phyloP scores from a whole-genome alignment of 257 asterid genomes.

The Primulina huaijiensis region DNA sequence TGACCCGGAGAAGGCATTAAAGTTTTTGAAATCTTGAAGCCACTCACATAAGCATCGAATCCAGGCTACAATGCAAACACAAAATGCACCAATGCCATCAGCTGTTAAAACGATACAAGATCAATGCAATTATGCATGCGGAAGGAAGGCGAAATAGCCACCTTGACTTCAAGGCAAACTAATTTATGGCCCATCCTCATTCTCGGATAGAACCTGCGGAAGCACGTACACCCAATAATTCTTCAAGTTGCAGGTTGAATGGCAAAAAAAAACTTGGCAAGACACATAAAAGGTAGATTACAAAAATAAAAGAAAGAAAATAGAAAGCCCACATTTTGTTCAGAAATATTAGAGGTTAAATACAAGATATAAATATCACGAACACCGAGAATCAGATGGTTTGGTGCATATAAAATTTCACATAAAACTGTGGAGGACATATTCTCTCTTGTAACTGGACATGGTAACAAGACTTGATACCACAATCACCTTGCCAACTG shows the following conservation, averaged over 20 bases:
- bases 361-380: constrained; percentile 13
- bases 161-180: constrained; percentile 69
- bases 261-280: constrained; percentile 3
- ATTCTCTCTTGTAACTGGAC: constrained; percentile 11
- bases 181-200: constrained; percentile 68
- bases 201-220: constrained; percentile 76
- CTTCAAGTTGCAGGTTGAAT: constrained; percentile 33
- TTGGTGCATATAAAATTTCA: constrained; percentile 1
- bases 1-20: constrained; percentile 46
- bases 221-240: constrained; percentile 10
- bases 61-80: constrained; percentile 68
- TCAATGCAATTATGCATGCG: constrained; percentile 21
- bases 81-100: constrained; percentile 22
- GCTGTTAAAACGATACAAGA: constrained; percentile 1
- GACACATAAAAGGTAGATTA: constrained; percentile 12
- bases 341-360: constrained; percentile 7
- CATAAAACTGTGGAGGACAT: constrained; percentile 8
- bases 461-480: constrained; percentile 8
- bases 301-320: constrained; percentile 6
- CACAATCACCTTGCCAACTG: constrained; percentile 20
- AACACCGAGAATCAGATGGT: constrained; percentile 20
- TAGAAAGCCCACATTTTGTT: constrained; percentile 6
- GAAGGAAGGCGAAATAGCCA: constrained; percentile 27
- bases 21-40: constrained; percentile 63
- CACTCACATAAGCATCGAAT: constrained; percentile 65